Base-by-base conservation (phyloP, 805 yeast genomes). In the Komagataella phaffii region DNA sequence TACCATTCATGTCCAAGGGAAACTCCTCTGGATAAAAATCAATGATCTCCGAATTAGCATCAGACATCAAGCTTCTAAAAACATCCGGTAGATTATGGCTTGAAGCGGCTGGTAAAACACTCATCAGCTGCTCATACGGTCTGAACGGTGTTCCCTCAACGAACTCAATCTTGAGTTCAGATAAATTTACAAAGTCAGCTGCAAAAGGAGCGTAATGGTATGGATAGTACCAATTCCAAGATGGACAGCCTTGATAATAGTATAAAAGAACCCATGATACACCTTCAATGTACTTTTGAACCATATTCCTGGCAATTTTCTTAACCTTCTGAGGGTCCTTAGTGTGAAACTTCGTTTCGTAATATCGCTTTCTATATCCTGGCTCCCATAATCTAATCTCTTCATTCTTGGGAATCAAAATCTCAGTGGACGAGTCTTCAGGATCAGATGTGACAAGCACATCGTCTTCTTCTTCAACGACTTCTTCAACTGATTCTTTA, bases 131-230 rank as follows among this genome's bases (percentile, higher is more conserved):
- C 63, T 90, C 98, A 67, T 74, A 90, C 1, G 98, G 98, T 56
- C 81, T 67, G 67, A 90, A 89, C 10, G 98, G 97, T 52, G 73
- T 71, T 6, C 96, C 96, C 48, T 55, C 54, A 7, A 73, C 73
- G 60, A 90, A 88, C 30, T 69, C 66, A 17, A 88, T 72, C 1
- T 80, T 70, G 14, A 81, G 62, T 6, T 73, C 77, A 8, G 64
- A 62, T 46, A 85, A 61, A 48, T 80, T 77, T 2, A 65, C 71
- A 60, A 93, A 86, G 64, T 93, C 99, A 5, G 83, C 76, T 0
- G 97, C 98, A 73, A 93, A 90, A 19, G 99, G 99, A 0, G 99
- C 98, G 69, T 93, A 95, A 63, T 93, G 98, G 64, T 83, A 91
- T 0, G 98, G 99, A 60, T 84, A 93, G 65, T 80, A 93, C 99